phyloP scores from a whole-genome alignment of 2,329 filamentous ascomycete genomes.

The Trichoderma koningii region DNA sequence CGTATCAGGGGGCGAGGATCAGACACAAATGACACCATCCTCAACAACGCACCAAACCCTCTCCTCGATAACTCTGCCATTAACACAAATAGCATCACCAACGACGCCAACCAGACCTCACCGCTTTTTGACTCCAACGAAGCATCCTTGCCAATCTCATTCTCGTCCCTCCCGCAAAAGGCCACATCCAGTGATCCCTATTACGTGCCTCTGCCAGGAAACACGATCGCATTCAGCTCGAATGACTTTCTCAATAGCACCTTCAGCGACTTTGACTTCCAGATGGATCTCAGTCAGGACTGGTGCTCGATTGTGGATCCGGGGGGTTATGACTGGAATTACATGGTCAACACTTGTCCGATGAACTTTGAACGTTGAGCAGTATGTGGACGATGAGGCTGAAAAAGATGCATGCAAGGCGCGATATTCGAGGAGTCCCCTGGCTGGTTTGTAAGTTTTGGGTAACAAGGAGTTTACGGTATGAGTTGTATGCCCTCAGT shows the following conservation, averaged over 20 bases:
- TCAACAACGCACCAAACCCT: not conserved
- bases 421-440: no score
- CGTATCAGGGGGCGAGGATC: constrained; percentile 3
- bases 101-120: not conserved
- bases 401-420: no score
- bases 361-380: not conserved
- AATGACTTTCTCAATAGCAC: constrained; percentile 24
- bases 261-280: constrained; percentile 20
- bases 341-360: constrained; percentile 9
- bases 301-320: constrained; percentile 20
- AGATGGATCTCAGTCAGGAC: constrained; percentile 27
- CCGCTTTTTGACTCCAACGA: not conserved
- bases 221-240: constrained; percentile 24
- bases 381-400: no score
- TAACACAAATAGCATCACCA: not conserved
- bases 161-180: constrained; percentile 5
- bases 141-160: not conserved
- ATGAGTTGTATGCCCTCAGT: no score
- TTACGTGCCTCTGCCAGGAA: not conserved
- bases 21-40: not conserved
- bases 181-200: not conserved
- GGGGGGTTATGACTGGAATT: constrained; percentile 18
- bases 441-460: no score
- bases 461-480: no score
- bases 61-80: no score